Percentiles rank a stretch among this genome's conserved stretches.
phyloP scores from a whole-genome alignment of 2,329 filamentous ascomycete genomes.

The Fusarium phyllophilum region DNA sequence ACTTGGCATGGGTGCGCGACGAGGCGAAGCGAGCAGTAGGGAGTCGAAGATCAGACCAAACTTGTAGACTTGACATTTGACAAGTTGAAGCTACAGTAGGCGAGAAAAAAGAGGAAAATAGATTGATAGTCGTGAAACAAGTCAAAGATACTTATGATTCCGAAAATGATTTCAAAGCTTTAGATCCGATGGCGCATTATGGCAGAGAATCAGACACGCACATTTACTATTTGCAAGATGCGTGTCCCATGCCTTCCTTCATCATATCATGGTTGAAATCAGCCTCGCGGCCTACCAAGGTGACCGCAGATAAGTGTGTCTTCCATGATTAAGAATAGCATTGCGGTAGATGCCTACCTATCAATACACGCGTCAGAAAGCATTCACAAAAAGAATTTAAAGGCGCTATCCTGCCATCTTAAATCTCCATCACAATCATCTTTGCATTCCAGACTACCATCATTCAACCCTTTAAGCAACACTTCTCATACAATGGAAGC shows the following conservation, averaged over 20 bases:
- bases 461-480: accelerated
- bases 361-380: accelerated
- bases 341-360: neutral
- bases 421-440: neutral
- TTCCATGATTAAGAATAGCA: accelerated
- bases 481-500: neutral
- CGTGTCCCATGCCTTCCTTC: accelerated
- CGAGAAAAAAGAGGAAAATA: accelerated
- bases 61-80: neutral
- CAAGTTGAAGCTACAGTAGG: neutral
- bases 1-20: neutral
- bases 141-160: accelerated
- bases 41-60: neutral
- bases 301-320: neutral
- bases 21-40: no score
- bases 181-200: accelerated
- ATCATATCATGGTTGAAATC: neutral
- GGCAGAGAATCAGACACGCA: accelerated
- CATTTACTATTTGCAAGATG: no score
- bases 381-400: neutral
- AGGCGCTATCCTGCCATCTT: accelerated
- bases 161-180: accelerated
- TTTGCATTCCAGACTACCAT: no score
- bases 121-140: accelerated
- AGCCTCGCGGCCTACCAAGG: neutral